phyloP scores from a whole-genome alignment of 371 early-diverging fungal genomes.

The Smittium mucronatum region DNA sequence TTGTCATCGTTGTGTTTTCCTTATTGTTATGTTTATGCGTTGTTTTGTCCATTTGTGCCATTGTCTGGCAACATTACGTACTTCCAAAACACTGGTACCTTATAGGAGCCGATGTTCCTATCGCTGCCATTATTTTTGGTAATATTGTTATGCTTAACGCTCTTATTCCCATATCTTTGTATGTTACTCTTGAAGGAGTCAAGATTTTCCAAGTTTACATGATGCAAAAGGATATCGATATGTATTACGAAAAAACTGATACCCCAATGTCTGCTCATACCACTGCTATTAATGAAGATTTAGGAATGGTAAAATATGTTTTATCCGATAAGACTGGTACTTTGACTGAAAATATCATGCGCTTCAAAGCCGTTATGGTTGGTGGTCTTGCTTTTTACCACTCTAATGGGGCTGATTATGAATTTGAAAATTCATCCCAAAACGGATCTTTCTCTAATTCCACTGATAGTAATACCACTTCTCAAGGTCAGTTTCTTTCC shows the following conservation, averaged over 20 bases:
- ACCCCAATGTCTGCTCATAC: conserved; percentile 68
- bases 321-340: conserved; percentile 98
- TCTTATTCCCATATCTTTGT: conserved; percentile 61
- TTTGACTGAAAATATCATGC: conserved; percentile 88
- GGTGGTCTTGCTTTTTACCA: conserved; percentile 53
- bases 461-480: background rate
- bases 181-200: conserved; percentile 40
- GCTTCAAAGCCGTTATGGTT: conserved; percentile 61
- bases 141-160: conserved; percentile 67
- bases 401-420: background rate
- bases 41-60: conserved; percentile 34
- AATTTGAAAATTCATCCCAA: background rate
- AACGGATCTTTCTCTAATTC: background rate
- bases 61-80: conserved; percentile 26
- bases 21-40: conserved; percentile 39
- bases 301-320: conserved; percentile 87
- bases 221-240: conserved; percentile 55
- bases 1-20: conserved; percentile 49
- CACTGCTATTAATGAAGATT: conserved; percentile 76
- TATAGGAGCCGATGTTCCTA: conserved; percentile 19
- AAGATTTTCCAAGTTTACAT: conserved; percentile 53
- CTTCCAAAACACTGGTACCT: conserved; percentile 28
- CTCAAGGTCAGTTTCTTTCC: background rate
- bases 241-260: conserved; percentile 56
- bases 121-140: conserved; percentile 40